Evolutionary conservation across 768 basidiomycete genomes (phyloP).

Genomic region (Myochromella boudieri): DNA sequence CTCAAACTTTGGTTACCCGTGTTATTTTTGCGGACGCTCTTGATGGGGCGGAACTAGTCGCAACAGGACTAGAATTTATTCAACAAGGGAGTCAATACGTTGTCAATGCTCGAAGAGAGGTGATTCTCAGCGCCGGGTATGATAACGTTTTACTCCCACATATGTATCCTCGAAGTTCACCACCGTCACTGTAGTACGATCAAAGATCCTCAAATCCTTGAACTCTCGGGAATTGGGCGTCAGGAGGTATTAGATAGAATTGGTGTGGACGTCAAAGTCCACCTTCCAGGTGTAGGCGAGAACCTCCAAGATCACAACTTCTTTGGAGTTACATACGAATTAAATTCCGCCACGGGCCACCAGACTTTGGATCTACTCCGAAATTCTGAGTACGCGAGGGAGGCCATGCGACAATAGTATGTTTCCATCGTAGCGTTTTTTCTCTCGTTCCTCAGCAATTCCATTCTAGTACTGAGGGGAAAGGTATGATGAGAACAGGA

Average conservation of each 20-base stretch:
- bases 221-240: constrained; percentile 19
- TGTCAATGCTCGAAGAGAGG: constrained; percentile 46
- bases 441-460: not conserved
- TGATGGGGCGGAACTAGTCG: constrained; percentile 25
- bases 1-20: constrained; percentile 22
- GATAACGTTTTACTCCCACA: not conserved
- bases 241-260: constrained; percentile 7
- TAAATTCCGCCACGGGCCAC: constrained; percentile 6
- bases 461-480: constrained; percentile 19
- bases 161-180: not conserved
- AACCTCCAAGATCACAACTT: constrained; percentile 18
- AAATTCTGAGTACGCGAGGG: constrained; percentile 4
- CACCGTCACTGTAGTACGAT: constrained; percentile 5
- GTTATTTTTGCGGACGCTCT: constrained; percentile 22
- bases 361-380: constrained; percentile 9
- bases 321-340: constrained; percentile 7
- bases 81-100: constrained; percentile 24
- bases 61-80: constrained; percentile 49
- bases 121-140: constrained; percentile 47
- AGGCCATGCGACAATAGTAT: constrained; percentile 8
- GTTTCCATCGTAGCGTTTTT: not conserved
- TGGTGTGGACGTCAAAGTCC: constrained; percentile 13
- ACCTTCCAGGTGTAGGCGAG: constrained; percentile 18
- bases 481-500: constrained; percentile 24
- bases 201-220: constrained; percentile 19